Percentiles rank a stretch among this genome's conserved stretches.
phyloP scores from a whole-genome alignment of 2,329 filamentous ascomycete genomes.

The Scedosporium dehoogii region DNA sequence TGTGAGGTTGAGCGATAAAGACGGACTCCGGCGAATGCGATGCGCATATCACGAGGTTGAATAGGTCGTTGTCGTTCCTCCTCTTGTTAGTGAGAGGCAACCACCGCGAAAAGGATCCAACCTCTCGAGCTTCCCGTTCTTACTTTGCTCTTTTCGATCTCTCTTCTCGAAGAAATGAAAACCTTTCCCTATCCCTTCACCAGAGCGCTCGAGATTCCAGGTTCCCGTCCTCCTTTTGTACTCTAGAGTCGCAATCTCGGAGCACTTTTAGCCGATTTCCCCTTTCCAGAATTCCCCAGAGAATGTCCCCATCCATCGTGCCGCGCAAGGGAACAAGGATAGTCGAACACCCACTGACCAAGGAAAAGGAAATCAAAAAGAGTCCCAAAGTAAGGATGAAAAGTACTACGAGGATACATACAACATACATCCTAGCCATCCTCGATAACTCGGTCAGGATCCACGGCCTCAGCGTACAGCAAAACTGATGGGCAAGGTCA shows the following conservation, averaged over 20 bases:
- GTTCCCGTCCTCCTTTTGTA: conserved; percentile 4
- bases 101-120: neutral
- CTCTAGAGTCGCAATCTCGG: conserved; percentile 4
- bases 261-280: conserved; percentile 5
- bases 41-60: neutral
- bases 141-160: neutral
- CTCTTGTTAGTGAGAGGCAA: neutral
- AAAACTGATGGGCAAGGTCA: neutral
- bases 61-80: neutral
- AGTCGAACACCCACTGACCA: neutral
- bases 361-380: neutral
- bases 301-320: neutral
- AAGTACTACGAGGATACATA: neutral
- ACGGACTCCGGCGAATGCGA: neutral
- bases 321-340: neutral
- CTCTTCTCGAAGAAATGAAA: neutral
- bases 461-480: neutral
- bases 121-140: neutral
- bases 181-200: neutral
- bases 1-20: neutral
- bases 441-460: neutral
- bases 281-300: conserved; percentile 5
- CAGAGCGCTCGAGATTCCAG: neutral
- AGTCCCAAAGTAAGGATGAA: neutral
- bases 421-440: neutral